A percentile compares a stretch with the other conserved stretches of the same genome.
Conservation (phyloP, 176 grass and related monocot species). For the Miscanthus lutarioriparius region DNA sequence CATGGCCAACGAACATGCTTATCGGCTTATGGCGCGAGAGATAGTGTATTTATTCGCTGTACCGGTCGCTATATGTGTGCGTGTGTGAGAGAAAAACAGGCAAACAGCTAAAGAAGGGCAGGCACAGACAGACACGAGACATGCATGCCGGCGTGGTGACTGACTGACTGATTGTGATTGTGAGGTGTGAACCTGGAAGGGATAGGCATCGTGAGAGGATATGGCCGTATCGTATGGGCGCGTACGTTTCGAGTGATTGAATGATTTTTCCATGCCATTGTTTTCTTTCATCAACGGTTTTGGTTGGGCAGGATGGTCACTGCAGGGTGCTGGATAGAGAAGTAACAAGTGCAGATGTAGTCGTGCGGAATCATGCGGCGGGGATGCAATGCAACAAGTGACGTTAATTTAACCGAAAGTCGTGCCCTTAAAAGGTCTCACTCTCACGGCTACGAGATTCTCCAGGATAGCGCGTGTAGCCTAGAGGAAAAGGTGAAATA, state of each 20-base stretch:
- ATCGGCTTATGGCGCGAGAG: not conserved
- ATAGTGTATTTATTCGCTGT: slow-evolving; percentile 27
- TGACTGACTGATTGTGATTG: not conserved
- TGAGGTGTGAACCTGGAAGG: slow-evolving; percentile 35
- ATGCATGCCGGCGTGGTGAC: slow-evolving; percentile 18
- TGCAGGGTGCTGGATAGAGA: slow-evolving; percentile 5
- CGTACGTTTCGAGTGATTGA: slow-evolving; percentile 19
- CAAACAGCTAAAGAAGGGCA: not conserved
- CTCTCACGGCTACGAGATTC: slow-evolving; percentile 16
- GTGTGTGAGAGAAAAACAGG: not conserved
- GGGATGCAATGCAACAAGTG: not conserved
- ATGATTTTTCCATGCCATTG: not conserved
- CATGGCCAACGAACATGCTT: slow-evolving; percentile 1
- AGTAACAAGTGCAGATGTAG: not conserved
- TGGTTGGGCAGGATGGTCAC: not conserved
- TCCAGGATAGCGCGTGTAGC: not conserved
- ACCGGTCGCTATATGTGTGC: slow-evolving; percentile 23
- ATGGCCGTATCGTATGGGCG: slow-evolving; percentile 6
- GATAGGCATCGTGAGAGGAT: slow-evolving; percentile 21
- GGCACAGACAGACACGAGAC: not conserved
- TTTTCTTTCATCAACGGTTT: not conserved
- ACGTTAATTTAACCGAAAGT: not conserved
- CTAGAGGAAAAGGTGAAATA: no score
- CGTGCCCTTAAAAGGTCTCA: not conserved
- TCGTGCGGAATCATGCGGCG: not conserved